These are phyloP conservation scores for Pyrrhoderma noxium DNA, from an alignment of 1,284 basidiomycete genomes.

Conservation along the genomic window DNA sequence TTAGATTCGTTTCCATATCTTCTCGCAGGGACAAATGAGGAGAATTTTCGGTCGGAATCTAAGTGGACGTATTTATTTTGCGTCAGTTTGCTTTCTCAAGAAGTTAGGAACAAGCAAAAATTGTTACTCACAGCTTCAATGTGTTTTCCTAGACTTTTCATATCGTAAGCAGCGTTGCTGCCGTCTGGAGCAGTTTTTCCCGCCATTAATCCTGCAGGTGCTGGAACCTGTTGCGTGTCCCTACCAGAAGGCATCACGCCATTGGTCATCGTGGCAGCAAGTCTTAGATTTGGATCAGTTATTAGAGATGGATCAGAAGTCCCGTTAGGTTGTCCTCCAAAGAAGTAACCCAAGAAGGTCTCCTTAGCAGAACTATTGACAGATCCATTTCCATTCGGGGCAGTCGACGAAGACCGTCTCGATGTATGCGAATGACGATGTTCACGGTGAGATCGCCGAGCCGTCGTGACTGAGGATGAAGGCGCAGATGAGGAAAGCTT, in stretches of 20 bases:
- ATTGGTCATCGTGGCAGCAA: conserved; percentile 17
- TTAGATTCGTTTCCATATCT: conserved; percentile 94
- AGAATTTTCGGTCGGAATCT: conserved; percentile 56
- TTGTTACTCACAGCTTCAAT: conserved; percentile 74
- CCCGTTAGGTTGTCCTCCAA: conserved; percentile 58
- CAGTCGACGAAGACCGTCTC: conserved; percentile 12
- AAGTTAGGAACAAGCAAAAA: not conserved
- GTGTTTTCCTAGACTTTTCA: conserved; percentile 97
- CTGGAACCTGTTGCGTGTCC: conserved; percentile 45
- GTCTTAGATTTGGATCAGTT: conserved; percentile 14
- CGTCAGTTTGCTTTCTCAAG: conserved; percentile 8
- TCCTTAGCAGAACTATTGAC: conserved; percentile 63
- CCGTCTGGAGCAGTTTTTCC: conserved; percentile 64
- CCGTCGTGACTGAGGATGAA: conserved; percentile 19
- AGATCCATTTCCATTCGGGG: conserved; percentile 26
- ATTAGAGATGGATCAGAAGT: conserved; percentile 20
- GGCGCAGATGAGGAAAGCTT: conserved; percentile 9
- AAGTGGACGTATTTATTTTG: too few species aligned
- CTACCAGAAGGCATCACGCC: conserved; percentile 44
- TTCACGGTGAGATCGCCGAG: conserved; percentile 18
- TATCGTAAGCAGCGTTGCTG: conserved; percentile 87
- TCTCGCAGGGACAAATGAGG: conserved; percentile 68
- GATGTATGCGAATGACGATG: conserved; percentile 4
- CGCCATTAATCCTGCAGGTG: conserved; percentile 54
- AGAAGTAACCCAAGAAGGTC: conserved; percentile 93